Percentiles rank a stretch among this genome's conserved stretches.
Conservation (phyloP, 1,284 basidiomycete genomes). For the Leccinum subrobustum region DNA sequence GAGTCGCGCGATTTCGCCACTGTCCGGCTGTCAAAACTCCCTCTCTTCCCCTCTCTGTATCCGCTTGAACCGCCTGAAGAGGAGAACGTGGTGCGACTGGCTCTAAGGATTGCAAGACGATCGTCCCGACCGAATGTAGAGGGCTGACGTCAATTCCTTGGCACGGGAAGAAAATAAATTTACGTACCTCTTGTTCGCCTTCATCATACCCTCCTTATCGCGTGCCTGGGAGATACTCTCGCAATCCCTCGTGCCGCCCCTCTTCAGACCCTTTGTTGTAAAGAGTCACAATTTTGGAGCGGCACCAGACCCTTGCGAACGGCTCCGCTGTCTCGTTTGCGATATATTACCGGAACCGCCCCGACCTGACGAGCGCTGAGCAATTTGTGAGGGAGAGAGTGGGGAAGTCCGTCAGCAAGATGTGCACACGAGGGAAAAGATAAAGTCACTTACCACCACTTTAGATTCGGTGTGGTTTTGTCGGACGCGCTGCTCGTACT, state of each 20-base stretch:
- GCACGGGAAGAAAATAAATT: neutral
- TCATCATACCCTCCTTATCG: conserved; percentile 32
- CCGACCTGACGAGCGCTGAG: conserved; percentile 47
- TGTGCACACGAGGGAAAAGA: neutral
- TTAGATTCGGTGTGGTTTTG: conserved; percentile 38
- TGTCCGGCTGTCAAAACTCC: neutral
- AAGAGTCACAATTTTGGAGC: conserved; percentile 41
- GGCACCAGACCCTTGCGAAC: conserved; percentile 28
- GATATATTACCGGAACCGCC: conserved; percentile 35
- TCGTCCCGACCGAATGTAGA: neutral
- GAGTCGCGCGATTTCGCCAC: neutral
- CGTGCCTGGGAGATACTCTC: conserved; percentile 37
- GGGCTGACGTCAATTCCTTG: neutral
- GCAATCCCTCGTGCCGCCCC: conserved; percentile 51
- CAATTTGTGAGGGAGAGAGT: neutral
- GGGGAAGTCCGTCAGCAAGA: neutral
- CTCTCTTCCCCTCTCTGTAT: neutral
- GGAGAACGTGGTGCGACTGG: too few species aligned
- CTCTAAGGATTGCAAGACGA: too few species aligned
- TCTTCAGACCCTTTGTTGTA: conserved; percentile 59
- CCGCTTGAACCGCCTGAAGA: neutral
- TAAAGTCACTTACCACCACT: conserved; percentile 36
- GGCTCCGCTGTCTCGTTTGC: conserved; percentile 21
- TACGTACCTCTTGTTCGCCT: conserved; percentile 38
- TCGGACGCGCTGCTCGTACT: conserved; percentile 47